Evolutionary conservation across 495 filamentous ascomycete species (phyloP).

Genomic region (Talaromyces nanjingensis): DNA sequence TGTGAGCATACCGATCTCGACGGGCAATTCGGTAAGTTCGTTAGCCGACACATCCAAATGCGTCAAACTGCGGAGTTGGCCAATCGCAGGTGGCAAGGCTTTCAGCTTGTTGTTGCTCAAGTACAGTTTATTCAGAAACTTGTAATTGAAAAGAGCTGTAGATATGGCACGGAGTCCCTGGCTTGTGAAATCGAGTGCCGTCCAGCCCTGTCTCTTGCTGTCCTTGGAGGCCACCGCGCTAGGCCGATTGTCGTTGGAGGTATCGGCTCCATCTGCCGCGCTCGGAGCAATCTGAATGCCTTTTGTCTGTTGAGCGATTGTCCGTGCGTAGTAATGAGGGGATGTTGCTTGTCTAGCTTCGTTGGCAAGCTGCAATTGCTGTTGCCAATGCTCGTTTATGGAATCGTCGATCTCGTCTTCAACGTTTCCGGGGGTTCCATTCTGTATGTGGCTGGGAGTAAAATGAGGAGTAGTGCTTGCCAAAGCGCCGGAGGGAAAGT

Average conservation of each 20-base stretch:
- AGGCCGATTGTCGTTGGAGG: slow-evolving; percentile 54
- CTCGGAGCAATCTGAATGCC: slow-evolving; percentile 50
- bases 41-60: slow-evolving; percentile 87
- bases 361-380: slow-evolving; percentile 72
- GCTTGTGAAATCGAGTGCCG: slow-evolving; percentile 84
- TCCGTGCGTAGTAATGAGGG: slow-evolving; percentile 59
- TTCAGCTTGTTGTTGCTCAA: slow-evolving; percentile 85
- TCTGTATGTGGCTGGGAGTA: slow-evolving; percentile 64
- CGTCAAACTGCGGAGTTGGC: slow-evolving; percentile 67
- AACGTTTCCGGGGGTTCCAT: slow-evolving; percentile 57
- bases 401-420: slow-evolving; percentile 52
- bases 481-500: slow-evolving; percentile 67
- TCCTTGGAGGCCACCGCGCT: slow-evolving; percentile 48
- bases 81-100: slow-evolving; percentile 67
- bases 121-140: slow-evolving; percentile 82
- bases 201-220: slow-evolving; percentile 73
- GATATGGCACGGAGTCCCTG: slow-evolving; percentile 82
- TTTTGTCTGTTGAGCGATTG: slow-evolving; percentile 50
- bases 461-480: slow-evolving; percentile 70
- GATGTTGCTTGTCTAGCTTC: slow-evolving; percentile 59
- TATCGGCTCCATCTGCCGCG: slow-evolving; percentile 56
- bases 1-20: slow-evolving; percentile 93
- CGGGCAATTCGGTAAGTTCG: slow-evolving; percentile 70
- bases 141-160: slow-evolving; percentile 72
- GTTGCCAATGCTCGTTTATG: slow-evolving; percentile 78